A percentile compares a stretch with the other conserved stretches of the same genome.
Evolutionary conservation across 2,329 filamentous ascomycete species (phyloP).

Genomic region (Apiospora marii): DNA sequence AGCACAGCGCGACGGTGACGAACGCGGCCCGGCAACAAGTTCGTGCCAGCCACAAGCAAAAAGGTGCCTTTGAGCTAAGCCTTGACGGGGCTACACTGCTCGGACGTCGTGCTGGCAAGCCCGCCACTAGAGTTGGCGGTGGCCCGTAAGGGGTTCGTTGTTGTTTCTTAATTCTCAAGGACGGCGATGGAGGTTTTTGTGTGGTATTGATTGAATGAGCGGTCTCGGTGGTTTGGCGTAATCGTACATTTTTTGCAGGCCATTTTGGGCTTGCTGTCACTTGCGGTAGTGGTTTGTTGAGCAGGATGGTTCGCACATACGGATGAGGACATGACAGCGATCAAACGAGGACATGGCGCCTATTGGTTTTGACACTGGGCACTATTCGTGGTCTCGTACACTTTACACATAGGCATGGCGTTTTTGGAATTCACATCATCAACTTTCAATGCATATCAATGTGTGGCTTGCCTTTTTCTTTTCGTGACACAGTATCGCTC

Average conservation of each 20-base stretch:
- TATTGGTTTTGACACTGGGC: conserved; percentile 19
- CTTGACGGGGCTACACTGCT: conserved; percentile 90
- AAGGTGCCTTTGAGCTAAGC: conserved; percentile 89
- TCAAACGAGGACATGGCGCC: conserved; percentile 17
- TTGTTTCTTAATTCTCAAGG: background rate
- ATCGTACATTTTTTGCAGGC: conserved; percentile 9
- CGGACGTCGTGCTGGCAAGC: conserved; percentile 69
- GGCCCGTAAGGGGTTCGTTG: conserved; percentile 31
- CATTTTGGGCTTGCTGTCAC: conserved; percentile 23
- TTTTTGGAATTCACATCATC: conserved; percentile 26
- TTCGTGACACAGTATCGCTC: conserved; percentile 22
- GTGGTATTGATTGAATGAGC: conserved; percentile 14
- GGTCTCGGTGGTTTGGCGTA: conserved; percentile 25
- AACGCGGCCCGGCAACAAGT: conserved; percentile 86
- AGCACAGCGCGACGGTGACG: conserved; percentile 85
- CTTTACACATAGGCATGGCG: conserved; percentile 27
- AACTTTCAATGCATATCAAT: background rate
- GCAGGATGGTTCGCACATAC: conserved; percentile 21
- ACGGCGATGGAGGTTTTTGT: conserved; percentile 23
- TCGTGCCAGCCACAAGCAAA: conserved; percentile 69
- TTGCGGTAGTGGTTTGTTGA: conserved; percentile 3
- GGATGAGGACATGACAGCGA: conserved; percentile 21
- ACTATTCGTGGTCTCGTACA: conserved; percentile 8
- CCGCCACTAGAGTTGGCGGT: conserved; percentile 52
- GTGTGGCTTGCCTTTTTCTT: background rate